Evolutionary conservation across 1,284 basidiomycete species (phyloP), one percentile per base, ranked within the genome.

Genomic region (Pseudozyma sp.): DNA sequence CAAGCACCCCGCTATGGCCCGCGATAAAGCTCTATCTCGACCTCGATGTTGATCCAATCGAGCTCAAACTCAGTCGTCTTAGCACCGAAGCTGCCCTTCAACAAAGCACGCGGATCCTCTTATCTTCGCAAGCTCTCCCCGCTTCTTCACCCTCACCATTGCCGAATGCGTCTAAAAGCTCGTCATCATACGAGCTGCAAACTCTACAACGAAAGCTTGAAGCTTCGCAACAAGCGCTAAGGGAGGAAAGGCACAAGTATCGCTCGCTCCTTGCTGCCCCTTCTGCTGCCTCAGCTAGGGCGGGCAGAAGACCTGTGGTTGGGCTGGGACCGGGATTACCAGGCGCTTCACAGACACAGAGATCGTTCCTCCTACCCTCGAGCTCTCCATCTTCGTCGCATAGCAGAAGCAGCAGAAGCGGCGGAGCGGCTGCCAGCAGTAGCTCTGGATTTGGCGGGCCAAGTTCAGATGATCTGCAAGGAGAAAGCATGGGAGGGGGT

Each of bases 201-300:
- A 47, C 61, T 10, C 35, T 74, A 21, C 57, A 55, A 38, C 42
- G 54, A 3, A 65, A 62, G 16, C 45, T 62, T 0, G 66, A 66
- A 36, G 52, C 51, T 8, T 51, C 62, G 7, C 72, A 75, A 25
- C 67, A 67, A 39, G 67, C 73, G 7, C 25, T 71, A 8, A 49
- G 68, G n/a, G 59, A 76, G 21, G 73, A 76, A 19, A 45, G 68
- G 16, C 63, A 71, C 57, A 76, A 76, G 49, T 76, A 76, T 50
- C 73, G 73, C 8, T 59, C 68, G n/a, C 60, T 76, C 7, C 73
- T 76, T 12, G 62, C 72, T 3, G 70, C 70, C 4, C 63, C 69
- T 5, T 66, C 69, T 0, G 52, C 62, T 0, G n/a, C 48, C 1
- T 35, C 43, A 10, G 31, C 50, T 0, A 51, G 63, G 16, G 13